Conservation (phyloP, 345 rosid genomes). For the Abelmoschus esculentus region DNA sequence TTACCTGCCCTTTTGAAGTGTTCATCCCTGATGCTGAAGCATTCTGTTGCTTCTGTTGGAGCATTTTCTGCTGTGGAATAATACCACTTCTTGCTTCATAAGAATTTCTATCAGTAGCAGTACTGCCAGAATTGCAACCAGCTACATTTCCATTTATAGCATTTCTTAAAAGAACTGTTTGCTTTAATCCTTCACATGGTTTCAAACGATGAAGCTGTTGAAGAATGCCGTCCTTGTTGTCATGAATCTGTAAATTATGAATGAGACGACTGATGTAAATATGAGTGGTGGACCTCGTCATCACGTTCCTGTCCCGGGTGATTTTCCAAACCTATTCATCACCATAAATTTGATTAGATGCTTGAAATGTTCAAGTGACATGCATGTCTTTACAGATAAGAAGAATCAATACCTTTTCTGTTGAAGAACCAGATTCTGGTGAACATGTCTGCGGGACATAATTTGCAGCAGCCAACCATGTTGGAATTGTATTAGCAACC, state of each 20-base stretch:
- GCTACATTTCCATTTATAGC: constrained; percentile 17
- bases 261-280: constrained; percentile 57
- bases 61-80: constrained; percentile 16
- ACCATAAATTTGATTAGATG: constrained; percentile 6
- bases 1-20: constrained; percentile 43
- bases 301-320: constrained; percentile 20
- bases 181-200: constrained; percentile 28
- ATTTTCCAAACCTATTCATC: constrained; percentile 27
- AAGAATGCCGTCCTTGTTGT: constrained; percentile 27
- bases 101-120: constrained; percentile 12
- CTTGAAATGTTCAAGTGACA: neutral
- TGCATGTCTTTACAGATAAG: neutral
- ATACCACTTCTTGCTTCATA: constrained; percentile 21
- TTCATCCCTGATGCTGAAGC: constrained; percentile 16
- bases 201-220: constrained; percentile 19
- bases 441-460: constrained; percentile 22
- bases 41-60: constrained; percentile 25
- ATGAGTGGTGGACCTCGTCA: constrained; percentile 60
- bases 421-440: constrained; percentile 20
- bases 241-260: constrained; percentile 26
- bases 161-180: constrained; percentile 19
- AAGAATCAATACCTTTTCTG: constrained; percentile 31
- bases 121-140: neutral
- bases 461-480: constrained; percentile 45
- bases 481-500: constrained; percentile 33